Evolutionary conservation across 2,329 filamentous ascomycete species (phyloP).

Genomic region (Tolypocladium capitatum): DNA sequence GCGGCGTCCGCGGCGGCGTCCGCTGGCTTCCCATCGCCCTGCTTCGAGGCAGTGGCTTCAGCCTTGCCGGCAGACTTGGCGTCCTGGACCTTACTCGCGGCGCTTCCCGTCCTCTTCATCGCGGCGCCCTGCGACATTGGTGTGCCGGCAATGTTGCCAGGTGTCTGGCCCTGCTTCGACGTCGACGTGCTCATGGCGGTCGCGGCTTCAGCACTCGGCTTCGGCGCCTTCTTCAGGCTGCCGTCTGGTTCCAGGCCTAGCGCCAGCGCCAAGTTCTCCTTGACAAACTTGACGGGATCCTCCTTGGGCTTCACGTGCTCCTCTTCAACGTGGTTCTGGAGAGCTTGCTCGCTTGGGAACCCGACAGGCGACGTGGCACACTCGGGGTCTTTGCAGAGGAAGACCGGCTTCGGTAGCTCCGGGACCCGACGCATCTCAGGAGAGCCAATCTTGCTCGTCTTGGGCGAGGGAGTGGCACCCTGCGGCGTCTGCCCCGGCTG

Average conservation of each 20-base stretch:
- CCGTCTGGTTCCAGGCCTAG: slow-evolving; percentile 41
- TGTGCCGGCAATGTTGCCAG: slow-evolving; percentile 27
- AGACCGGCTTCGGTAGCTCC: slow-evolving; percentile 27
- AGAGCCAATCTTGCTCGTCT: slow-evolving; percentile 32
- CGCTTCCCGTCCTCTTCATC: slow-evolving; percentile 37
- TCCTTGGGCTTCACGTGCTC: slow-evolving; percentile 44
- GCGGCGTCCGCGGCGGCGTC: slow-evolving; percentile 10
- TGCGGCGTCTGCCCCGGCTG: slow-evolving; percentile 26
- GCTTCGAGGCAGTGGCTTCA: slow-evolving; percentile 14
- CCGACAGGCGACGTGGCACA: slow-evolving; percentile 38
- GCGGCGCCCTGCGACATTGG: slow-evolving; percentile 38
- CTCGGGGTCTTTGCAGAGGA: slow-evolving; percentile 38
- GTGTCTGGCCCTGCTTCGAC: slow-evolving; percentile 36
- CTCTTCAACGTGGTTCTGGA: slow-evolving; percentile 40
- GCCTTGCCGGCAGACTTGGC: slow-evolving; percentile 16
- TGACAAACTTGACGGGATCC: slow-evolving; percentile 39
- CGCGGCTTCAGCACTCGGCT: slow-evolving; percentile 13
- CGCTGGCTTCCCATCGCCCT: slow-evolving; percentile 13
- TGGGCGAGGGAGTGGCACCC: slow-evolving; percentile 31
- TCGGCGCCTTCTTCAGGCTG: slow-evolving; percentile 21
- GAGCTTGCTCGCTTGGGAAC: slow-evolving; percentile 41
- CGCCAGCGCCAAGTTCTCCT: slow-evolving; percentile 33
- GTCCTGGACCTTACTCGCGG: slow-evolving; percentile 27
- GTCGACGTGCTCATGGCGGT: slow-evolving; percentile 25
- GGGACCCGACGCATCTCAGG: slow-evolving; percentile 26